Evolutionary conservation across 1,284 basidiomycete genomes (phyloP).

Genomic region (Ustilago cynodontis): DNA sequence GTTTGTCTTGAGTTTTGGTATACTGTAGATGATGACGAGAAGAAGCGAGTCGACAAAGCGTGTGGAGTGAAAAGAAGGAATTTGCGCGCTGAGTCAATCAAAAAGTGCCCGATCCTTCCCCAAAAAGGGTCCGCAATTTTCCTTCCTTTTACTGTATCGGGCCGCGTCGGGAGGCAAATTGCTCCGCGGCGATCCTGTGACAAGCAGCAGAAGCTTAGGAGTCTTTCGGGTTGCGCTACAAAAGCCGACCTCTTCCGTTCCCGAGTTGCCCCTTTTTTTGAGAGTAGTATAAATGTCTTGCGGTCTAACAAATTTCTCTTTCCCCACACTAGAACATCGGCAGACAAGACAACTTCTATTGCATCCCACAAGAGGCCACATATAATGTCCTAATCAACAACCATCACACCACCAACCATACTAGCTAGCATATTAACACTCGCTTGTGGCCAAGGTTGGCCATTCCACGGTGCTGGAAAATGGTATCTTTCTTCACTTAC

Average conservation of each 20-base stretch:
- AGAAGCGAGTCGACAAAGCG: not conserved
- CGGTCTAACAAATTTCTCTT: not conserved
- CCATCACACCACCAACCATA: conserved; percentile 5
- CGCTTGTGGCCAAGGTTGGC: conserved; percentile 32
- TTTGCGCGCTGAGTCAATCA: conserved; percentile 10
- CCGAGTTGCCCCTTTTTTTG: not conserved
- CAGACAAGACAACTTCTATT: too few relatives aligned
- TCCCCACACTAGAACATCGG: not conserved
- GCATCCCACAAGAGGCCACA: too few relatives aligned
- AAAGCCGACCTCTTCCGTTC: not conserved
- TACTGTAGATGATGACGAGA: not conserved
- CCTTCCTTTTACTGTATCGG: conserved; percentile 4
- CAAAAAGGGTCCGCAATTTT: conserved; percentile 1
- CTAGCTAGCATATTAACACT: conserved; percentile 23
- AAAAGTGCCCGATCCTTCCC: not conserved
- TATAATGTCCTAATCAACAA: conserved; percentile 17
- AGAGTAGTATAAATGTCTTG: not conserved
- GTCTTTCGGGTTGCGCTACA: not conserved
- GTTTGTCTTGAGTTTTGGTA: not conserved
- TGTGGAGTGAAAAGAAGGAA: not conserved
- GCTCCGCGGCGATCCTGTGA: conserved; percentile 7
- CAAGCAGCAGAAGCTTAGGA: not conserved
- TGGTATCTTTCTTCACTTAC: conserved; percentile 36
- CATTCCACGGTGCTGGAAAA: conserved; percentile 13
- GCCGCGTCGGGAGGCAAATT: conserved; percentile 27